Evolutionary conservation across 805 yeast species (phyloP).

Genomic region (Clavispora carvajalis): DNA sequence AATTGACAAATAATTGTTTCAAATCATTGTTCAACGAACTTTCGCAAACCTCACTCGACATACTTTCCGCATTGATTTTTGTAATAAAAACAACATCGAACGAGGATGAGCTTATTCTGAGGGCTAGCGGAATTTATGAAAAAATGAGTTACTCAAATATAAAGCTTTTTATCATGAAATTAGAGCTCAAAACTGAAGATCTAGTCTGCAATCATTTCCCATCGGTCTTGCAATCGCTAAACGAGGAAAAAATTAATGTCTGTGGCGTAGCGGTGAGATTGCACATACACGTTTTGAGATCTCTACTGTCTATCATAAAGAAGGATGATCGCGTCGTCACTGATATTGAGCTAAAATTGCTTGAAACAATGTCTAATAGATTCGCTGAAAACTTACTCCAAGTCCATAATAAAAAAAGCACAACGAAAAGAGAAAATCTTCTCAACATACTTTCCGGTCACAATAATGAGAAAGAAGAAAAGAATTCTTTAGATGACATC

Average conservation of each 20-base stretch:
- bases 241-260: slow-evolving; percentile 27
- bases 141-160: slow-evolving; percentile 6
- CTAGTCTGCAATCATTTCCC: slow-evolving; percentile 23
- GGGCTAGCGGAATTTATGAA: slow-evolving; percentile 4
- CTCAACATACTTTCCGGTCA: slow-evolving; percentile 6
- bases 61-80: slow-evolving; percentile 20
- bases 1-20: slow-evolving; percentile 22
- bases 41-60: slow-evolving; percentile 26
- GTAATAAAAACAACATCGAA: slow-evolving; percentile 2
- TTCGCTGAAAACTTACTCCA: slow-evolving; percentile 13
- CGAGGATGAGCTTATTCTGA: slow-evolving; percentile 5
- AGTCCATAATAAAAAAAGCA: not conserved
- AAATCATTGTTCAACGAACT: slow-evolving; percentile 28
- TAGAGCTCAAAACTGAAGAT: slow-evolving; percentile 21
- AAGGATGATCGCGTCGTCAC: not conserved
- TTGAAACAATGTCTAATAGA: slow-evolving; percentile 11
- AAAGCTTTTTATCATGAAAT: slow-evolving; percentile 9
- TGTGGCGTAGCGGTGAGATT: slow-evolving; percentile 26
- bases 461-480: slow-evolving; percentile 1
- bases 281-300: slow-evolving; percentile 21
- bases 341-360: slow-evolving; percentile 2
- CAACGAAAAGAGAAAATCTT: slow-evolving; percentile 9
- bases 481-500: slow-evolving; percentile 28
- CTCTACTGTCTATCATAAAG: slow-evolving; percentile 5
- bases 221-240: slow-evolving; percentile 22